Evolutionary conservation across 2,329 filamentous ascomycete species (phyloP), one percentile per base, ranked within the genome.

Genomic region (Aureobasidium melanogenum): DNA sequence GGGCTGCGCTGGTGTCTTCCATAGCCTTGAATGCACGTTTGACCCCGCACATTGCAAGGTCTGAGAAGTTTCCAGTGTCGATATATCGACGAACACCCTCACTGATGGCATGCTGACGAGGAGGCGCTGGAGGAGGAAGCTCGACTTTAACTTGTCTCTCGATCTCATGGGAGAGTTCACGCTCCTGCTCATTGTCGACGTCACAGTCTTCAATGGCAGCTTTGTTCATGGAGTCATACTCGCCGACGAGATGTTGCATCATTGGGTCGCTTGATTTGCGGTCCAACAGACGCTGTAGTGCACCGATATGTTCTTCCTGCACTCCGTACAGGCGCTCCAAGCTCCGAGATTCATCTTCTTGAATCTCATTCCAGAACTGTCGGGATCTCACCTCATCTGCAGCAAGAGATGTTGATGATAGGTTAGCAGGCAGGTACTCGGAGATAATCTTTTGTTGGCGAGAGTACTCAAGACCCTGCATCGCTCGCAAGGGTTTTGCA

Each of bases 101-200:
- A 56, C 84, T 77, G 0, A 85, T 12, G 17, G 9, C 22, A 44
- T 22, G 41, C 19, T 44, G 19, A 10, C 14, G 26, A 17, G 22
- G 24, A 10, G 4, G 2, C 19, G 0, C 0, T 2, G 48, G 87
- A 82, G 0, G 9, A 1, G 0, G 64, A 67, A 0, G 84, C 76
- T 32, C 30, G 30, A 32, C 30, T 10, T 12, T 12, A 9, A 32
- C 30, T 66, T 89, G 83, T 28, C 80, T 72, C 64, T 89, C 83
- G 0, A 82, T 78, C 63, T 91, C 86, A 0, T 84, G 84, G 0
- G 83, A 77, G 0, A 90, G 73, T 64, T 89, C 87, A 0, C 86
- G 77, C 67, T 90, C 87, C 64, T 89, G 85, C 62, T 90, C 87
- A 66, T 89, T 85, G 2, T 82, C 73, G 0, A 88, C 71, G 0